Base-by-base conservation (phyloP, 768 basidiomycete species). In the Amylocystis lapponica region DNA sequence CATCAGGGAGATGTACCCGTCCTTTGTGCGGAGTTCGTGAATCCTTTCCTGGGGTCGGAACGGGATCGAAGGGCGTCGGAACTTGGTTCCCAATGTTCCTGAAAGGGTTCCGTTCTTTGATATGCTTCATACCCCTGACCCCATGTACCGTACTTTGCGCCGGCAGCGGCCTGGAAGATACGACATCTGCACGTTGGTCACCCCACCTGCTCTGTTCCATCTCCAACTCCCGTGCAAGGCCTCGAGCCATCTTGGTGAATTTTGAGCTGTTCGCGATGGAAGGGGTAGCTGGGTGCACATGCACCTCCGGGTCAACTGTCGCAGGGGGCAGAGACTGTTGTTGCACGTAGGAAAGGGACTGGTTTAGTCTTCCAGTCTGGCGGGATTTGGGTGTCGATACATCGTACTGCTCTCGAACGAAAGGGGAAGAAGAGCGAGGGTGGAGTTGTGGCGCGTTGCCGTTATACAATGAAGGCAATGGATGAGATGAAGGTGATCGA, bases 1-100 rank as follows among this genome's bases (percentile, higher is more conserved):
- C 79, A 53, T 92, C 90, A 1, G 88, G 89, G 2, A 90, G 65
- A 38, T 81, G 75, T 16, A 88, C 38, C 12, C 49, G 51, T 11
- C 46, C 45, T 33, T 52, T 58, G 49, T 47, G 49, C 10, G 55
- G 58, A 1, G 55, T 57, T n/a, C 41, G 33, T 23, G 16, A 8
- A 10, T 8, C 21, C 22, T 13, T 16, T 14, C 27, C 14, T 8
- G 42, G 23, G 6, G 34, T 27, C 21, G 11, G 22, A 6, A 5
- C 22, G 11, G 36, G 3, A 13, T 17, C 27, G n/a, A n/a, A n/a
- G 5, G 27, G 36, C 3, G 44, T 17, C 23, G 20, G 31, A 7
- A 41, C 43, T 17, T 50, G 37, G 27, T 66, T 66, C 0, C 39
- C 49, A 21, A 55, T 52, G 17, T 71, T 68, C 33, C 65, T 59